Base-by-base conservation (phyloP, 768 basidiomycete species). In the Dacryopinax primogenitus region DNA sequence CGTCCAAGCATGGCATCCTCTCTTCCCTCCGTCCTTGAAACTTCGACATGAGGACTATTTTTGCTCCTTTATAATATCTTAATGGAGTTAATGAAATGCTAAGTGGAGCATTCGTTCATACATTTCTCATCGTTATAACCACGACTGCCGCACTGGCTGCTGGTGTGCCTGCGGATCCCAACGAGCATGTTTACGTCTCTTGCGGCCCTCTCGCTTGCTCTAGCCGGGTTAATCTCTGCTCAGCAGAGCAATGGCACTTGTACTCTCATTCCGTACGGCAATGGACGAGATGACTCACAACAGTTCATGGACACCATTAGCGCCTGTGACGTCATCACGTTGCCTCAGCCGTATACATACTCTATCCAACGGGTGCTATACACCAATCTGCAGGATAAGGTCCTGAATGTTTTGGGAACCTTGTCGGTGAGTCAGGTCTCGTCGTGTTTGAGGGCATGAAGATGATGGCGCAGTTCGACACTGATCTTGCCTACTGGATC, bases 401-500 rank as follows among this genome's bases (percentile, higher is more conserved):
- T 47, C 45, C 45, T 47, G 7, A 47, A 47, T 26, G 45, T 47
- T 7, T 47, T 47, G 9, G 45, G 45, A 9, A 47, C 45, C 13
- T 23, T 47, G 13, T 47, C 45, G 45, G 45, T 47, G 9, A 7
- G 45, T 11, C 7, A 9, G 23, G 23, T 47, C 13, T 11, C 9
- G 12, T 9, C 7, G 7, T 47, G 7, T 26, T 26, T 15, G 13
- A 7, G 45, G 11, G 13, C 45, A 23, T 47, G 9, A 12, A 15
- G 45, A 47, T 26, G n/a, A 15, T 11, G 4, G 34, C 0, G 44
- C 67, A 74, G 74, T 76, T 73, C 68, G 74, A 73, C 23, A 73
- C 71, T 7, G 77, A 79, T 61, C 72, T 76, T 23, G 74, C 72
- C 1, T 76, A 78, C 66, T 79, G 77, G 78, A 67, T 75, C 13